Evolutionary conservation across 495 filamentous ascomycete species (phyloP).

Genomic region (Neurospora sublineolata): DNA sequence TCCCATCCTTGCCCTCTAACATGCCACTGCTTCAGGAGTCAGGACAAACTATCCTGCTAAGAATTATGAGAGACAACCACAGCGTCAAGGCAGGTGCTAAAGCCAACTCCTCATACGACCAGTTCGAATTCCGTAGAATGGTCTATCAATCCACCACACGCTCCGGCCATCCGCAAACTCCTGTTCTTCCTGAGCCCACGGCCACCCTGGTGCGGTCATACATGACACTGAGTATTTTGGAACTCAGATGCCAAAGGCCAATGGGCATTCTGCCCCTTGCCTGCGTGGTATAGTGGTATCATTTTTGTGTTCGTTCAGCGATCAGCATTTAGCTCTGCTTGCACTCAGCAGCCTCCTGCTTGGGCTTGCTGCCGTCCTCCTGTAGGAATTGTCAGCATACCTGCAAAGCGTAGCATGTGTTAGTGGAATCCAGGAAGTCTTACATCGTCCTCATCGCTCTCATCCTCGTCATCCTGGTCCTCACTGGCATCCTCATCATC

Average conservation of each 20-base stretch:
- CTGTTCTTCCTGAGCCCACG: constrained; percentile 4
- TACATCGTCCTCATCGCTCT: constrained; percentile 88
- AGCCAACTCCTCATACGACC: constrained; percentile 14
- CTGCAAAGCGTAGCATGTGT: neutral
- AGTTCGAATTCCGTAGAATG: constrained; percentile 11
- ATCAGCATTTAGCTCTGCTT: constrained; percentile 79
- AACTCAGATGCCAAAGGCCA: constrained; percentile 3
- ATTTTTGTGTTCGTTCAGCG: neutral
- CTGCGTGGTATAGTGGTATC: neutral
- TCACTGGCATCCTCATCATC: constrained; percentile 68
- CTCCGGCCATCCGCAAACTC: constrained; percentile 2
- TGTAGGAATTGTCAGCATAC: constrained; percentile 23
- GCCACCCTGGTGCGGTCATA: constrained; percentile 4
- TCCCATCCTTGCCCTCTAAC: neutral
- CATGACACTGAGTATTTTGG: constrained; percentile 4
- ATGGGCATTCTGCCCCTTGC: neutral
- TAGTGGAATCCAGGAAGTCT: constrained; percentile 15
- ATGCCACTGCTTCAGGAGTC: neutral
- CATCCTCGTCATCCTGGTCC: constrained; percentile 75
- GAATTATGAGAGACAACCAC: constrained; percentile 12
- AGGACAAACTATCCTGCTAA: neutral
- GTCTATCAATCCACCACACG: constrained; percentile 8
- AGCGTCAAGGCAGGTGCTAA: constrained; percentile 9
- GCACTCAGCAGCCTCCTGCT: constrained; percentile 98
- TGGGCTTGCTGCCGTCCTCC: constrained; percentile 93